Evolutionary conservation across 1,139 yeast species (phyloP), one percentile per base, ranked within the genome.

Genomic region (Debaryomyces robertsiae): DNA sequence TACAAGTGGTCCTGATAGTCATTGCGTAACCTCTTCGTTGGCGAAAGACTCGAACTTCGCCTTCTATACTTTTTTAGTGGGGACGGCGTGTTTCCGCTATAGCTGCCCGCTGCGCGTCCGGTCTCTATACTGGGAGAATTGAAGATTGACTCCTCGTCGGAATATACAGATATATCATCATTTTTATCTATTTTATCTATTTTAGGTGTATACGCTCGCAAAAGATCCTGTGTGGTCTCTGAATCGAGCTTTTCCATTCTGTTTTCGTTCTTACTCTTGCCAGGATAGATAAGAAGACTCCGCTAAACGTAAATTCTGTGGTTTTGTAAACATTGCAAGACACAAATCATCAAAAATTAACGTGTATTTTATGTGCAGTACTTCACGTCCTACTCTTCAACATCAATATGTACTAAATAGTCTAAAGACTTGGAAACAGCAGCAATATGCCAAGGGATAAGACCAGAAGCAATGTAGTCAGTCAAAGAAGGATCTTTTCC

Each of bases 381-480:
- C n/a, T 29, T 9, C 19, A 25, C 9, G 11, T 27, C 13, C 37
- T 49, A 61, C 23, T 63, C 66, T 43, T 67, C 71, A 10, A 73
- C 77, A 32, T 64, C 60, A 4, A 73, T 57, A 49, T 73, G 77
- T 3, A 65, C 67, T 49, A 73, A 58, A 47, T 72, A 72, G 32
- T 72, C 77, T 53, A 84, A 59, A 50, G 82, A 71, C 55, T 85
- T 87, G 24, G 78, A 75, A 5, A 88, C 95, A 0, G 95, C 88
- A 23, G 79, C 67, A 23, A 88, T 74, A 60, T 89, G 96, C 89
- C 95, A 86, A n/a, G 97, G 97, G 2, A 83, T 67, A 13, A 70
- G 38, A 1, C 61, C 58, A 1, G 46, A 40, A 3, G 48, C 44
- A 9, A 53, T 50, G 36, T 45, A 48, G 9, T 44, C 39, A 6